A percentile compares a stretch with the other conserved stretches of the same genome.
Evolutionary conservation across 2,329 filamentous ascomycete genomes (phyloP).

Genomic region (Fusarium piperis): DNA sequence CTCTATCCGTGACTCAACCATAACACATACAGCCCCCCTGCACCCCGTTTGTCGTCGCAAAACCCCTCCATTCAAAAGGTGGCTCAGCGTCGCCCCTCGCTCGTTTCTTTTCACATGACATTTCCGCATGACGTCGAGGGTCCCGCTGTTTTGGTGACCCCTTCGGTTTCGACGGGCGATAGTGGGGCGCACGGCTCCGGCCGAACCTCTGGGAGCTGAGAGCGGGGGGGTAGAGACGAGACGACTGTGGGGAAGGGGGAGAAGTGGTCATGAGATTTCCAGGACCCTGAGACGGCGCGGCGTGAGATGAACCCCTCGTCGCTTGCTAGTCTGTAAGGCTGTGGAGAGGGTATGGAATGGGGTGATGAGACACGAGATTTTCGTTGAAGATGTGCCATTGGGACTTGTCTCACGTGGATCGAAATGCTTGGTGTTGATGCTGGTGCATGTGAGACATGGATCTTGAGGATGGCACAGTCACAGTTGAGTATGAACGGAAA

Average conservation of each 20-base stretch:
- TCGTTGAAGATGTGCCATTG: neutral
- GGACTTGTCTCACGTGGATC: neutral
- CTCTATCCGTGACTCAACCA: constrained; percentile 2
- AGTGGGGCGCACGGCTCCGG: constrained; percentile 27
- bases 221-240: neutral
- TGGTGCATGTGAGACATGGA: neutral
- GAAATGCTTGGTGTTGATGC: neutral
- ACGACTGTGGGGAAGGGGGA: constrained; percentile 24
- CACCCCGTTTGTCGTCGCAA: neutral
- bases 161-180: constrained; percentile 12
- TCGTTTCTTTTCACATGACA: constrained; percentile 38
- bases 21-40: neutral
- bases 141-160: constrained; percentile 16
- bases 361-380: constrained; percentile 14
- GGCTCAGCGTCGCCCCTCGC: constrained; percentile 25
- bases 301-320: neutral
- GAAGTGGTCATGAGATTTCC: neutral
- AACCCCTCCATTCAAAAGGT: constrained; percentile 7
- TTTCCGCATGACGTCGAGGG: constrained; percentile 32
- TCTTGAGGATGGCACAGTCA: neutral
- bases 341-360: constrained; percentile 9
- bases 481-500: neutral
- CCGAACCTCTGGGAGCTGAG: constrained; percentile 2
- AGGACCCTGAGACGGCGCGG: constrained; percentile 2
- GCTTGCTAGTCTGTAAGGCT: neutral